phyloP scores from a whole-genome alignment of 1,284 basidiomycete species.

The Cystobasidium pallidum region DNA sequence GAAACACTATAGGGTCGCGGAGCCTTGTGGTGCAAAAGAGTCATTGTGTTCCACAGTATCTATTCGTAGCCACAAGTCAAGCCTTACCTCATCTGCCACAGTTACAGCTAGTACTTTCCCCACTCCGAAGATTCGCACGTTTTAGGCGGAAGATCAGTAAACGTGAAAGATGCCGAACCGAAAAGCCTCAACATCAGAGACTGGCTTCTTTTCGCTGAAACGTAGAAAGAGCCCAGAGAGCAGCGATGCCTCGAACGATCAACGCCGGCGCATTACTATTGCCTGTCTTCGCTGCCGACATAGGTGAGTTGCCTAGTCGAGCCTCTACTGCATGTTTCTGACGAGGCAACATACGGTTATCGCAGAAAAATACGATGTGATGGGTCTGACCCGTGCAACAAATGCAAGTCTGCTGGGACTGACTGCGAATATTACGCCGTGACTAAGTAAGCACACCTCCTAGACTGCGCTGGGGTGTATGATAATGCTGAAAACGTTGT shows the following conservation, averaged over 20 bases:
- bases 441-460: conserved; percentile 17
- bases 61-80: too few species aligned
- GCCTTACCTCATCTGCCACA: too few species aligned
- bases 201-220: conserved; percentile 20
- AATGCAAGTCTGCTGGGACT: conserved; percentile 5
- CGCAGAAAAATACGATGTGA: conserved; percentile 43
- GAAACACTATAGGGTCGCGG: too few species aligned
- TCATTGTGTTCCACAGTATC: too few species aligned
- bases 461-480: too few species aligned
- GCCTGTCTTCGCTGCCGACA: conserved; percentile 36
- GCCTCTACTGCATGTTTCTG: not conserved
- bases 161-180: conserved; percentile 6
- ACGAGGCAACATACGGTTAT: not conserved
- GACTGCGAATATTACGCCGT: conserved; percentile 25
- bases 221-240: conserved; percentile 25
- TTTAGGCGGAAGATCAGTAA: not conserved
- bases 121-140: conserved; percentile 1
- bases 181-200: not conserved
- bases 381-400: conserved; percentile 27
- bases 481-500: not conserved
- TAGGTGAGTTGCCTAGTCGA: conserved; percentile 4
- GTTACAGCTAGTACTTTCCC: too few species aligned
- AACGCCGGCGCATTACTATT: conserved; percentile 29
- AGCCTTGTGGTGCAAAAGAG: too few species aligned
- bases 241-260: conserved; percentile 18